Evolutionary conservation across 2,329 filamentous ascomycete genomes (phyloP).

Genomic region (Penicillium sp.): DNA sequence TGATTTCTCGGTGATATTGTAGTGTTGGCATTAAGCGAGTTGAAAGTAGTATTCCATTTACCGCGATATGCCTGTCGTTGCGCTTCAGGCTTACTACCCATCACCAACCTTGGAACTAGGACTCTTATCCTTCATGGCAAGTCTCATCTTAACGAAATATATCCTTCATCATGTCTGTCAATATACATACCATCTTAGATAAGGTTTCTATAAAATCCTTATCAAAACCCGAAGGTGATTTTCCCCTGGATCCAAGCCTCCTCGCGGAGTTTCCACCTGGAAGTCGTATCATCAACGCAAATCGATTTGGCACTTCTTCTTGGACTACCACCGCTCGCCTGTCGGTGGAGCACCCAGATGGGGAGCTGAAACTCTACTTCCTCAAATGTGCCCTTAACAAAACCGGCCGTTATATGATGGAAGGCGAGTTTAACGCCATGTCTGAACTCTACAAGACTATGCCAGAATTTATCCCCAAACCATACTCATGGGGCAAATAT

Average conservation of each 20-base stretch:
- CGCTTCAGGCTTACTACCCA: not conserved
- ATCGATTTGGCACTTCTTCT: conserved; percentile 23
- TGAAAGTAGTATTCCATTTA: no score
- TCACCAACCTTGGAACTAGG: no score
- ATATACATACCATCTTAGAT: not conserved
- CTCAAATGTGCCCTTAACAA: conserved; percentile 21
- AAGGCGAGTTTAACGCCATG: conserved; percentile 32
- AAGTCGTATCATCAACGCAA: conserved; percentile 22
- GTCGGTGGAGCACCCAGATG: conserved; percentile 18
- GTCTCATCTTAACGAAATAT: no score
- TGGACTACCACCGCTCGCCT: conserved; percentile 27
- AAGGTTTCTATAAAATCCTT: not conserved
- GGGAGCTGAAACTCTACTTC: conserved; percentile 22
- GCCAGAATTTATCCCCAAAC: conserved; percentile 27
- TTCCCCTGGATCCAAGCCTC: not conserved
- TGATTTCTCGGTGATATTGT: no score
- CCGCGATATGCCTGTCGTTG: not conserved
- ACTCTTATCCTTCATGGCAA: no score
- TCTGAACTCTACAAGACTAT: conserved; percentile 24
- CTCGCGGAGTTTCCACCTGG: conserved; percentile 5
- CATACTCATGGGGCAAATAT: conserved; percentile 25
- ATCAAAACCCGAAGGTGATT: not conserved
- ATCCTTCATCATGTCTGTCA: not conserved
- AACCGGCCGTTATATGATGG: conserved; percentile 17
- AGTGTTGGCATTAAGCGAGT: no score